phyloP scores from a whole-genome alignment of 2,329 filamentous ascomycete genomes.

The Alternaria metachromatica region DNA sequence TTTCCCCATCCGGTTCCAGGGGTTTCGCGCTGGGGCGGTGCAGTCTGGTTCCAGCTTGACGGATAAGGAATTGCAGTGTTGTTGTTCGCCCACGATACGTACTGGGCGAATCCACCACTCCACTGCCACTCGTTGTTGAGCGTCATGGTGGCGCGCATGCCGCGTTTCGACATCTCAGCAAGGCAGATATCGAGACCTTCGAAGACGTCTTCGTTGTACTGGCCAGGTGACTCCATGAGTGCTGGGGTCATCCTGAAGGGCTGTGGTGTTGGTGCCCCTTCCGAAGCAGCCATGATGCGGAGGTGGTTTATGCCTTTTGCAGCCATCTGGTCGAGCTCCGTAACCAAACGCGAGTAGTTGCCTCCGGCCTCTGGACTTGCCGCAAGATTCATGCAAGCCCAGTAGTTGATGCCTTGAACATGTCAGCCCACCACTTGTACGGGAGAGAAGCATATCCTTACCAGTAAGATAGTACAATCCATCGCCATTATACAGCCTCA shows the following conservation, averaged over 20 bases:
- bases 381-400: conserved; percentile 51
- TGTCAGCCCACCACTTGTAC: not conserved
- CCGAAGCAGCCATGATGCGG: conserved; percentile 50
- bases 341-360: conserved; percentile 46
- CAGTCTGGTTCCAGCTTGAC: conserved; percentile 48
- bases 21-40: conserved; percentile 41
- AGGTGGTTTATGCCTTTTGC: conserved; percentile 50
- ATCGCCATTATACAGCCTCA: conserved; percentile 43
- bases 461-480: conserved; percentile 48
- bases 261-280: conserved; percentile 48
- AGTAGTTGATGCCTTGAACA: conserved; percentile 47
- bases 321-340: conserved; percentile 51
- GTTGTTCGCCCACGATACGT: conserved; percentile 48
- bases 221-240: conserved; percentile 44
- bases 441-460: not conserved
- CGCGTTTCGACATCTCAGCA: conserved; percentile 49
- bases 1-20: conserved; percentile 51
- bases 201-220: conserved; percentile 51
- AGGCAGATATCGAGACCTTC: conserved; percentile 48
- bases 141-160: conserved; percentile 52
- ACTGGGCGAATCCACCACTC: conserved; percentile 49
- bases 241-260: conserved; percentile 51
- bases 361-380: conserved; percentile 45
- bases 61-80: conserved; percentile 48
- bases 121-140: conserved; percentile 51